Conservation (phyloP, 1,139 yeast genomes). For the Sugiyamaella novakii region DNA sequence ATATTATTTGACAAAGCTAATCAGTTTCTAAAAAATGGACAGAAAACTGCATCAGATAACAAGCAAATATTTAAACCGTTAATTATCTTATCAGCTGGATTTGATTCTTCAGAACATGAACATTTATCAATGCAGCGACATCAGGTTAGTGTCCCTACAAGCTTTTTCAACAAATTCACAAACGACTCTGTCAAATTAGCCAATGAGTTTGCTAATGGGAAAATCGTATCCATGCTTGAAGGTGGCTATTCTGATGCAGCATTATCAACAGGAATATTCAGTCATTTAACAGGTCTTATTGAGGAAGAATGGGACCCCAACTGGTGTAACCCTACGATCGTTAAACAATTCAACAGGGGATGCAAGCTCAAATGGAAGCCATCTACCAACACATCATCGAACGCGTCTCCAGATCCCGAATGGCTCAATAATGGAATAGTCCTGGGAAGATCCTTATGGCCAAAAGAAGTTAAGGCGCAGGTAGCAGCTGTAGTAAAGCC, state of each 20-base stretch:
- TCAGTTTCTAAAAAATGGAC: slow-evolving; percentile 54
- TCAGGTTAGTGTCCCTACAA: slow-evolving; percentile 79
- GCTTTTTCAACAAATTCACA: slow-evolving; percentile 74
- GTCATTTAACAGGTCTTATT: slow-evolving; percentile 71
- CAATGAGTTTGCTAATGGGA: slow-evolving; percentile 48
- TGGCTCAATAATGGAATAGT: slow-evolving; percentile 74
- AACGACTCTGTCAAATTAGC: slow-evolving; percentile 71
- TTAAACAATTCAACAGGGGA: slow-evolving; percentile 68
- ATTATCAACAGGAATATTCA: slow-evolving; percentile 73
- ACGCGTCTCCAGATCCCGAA: slow-evolving; percentile 30
- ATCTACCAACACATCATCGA: slow-evolving; percentile 37
- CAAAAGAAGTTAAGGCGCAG: slow-evolving; percentile 40
- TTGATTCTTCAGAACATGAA: slow-evolving; percentile 86
- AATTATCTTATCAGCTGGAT: slow-evolving; percentile 79
- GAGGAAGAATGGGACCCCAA: slow-evolving; percentile 60
- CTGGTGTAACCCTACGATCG: slow-evolving; percentile 52
- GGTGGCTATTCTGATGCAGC: slow-evolving; percentile 92
- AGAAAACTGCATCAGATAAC: slow-evolving; percentile 38
- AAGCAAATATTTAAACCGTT: slow-evolving; percentile 61
- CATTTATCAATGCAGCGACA: slow-evolving; percentile 85
- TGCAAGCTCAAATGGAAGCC: slow-evolving; percentile 70
- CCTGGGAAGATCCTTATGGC: slow-evolving; percentile 70
- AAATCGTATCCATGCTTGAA: slow-evolving; percentile 70
- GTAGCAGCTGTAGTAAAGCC: slow-evolving; percentile 25
- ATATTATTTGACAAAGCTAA: slow-evolving; percentile 67